These are phyloP conservation scores for Tetrahymena elliotti DNA, from an alignment of 73 alveolate genomes.

Conservation along the genomic window DNA sequence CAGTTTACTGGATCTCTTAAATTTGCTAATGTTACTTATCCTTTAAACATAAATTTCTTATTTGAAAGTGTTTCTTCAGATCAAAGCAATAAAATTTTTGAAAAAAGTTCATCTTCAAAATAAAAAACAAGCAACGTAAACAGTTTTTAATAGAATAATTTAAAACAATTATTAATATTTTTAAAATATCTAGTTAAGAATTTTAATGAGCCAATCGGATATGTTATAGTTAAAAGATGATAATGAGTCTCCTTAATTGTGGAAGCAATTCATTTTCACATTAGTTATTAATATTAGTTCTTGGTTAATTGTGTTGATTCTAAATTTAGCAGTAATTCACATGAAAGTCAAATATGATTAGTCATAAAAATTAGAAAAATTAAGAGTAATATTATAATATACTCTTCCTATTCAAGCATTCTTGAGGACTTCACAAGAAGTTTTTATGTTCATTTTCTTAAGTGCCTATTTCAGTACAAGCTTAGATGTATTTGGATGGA, in stretches of 20 bases:
- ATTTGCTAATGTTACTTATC: not conserved
- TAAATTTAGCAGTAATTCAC: not conserved
- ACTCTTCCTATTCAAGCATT: not conserved
- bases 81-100: not conserved
- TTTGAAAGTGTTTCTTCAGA: not conserved
- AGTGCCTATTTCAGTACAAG: not conserved
- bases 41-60: not conserved
- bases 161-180: not conserved
- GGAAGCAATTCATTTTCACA: not conserved
- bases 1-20: not conserved
- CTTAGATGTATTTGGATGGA: not conserved
- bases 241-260: not conserved
- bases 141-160: not conserved
- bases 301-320: not conserved
- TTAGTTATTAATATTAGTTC: not conserved
- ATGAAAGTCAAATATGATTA: not conserved
- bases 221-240: not conserved
- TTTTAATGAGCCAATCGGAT: not conserved
- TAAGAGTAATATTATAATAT: not conserved
- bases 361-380: not conserved
- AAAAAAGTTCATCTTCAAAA: not conserved
- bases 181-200: not conserved
- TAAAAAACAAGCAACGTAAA: not conserved
- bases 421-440: not conserved
- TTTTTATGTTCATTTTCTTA: not conserved